Base-by-base conservation (phyloP, 1,284 basidiomycete genomes). In the Sutorius eximius region DNA sequence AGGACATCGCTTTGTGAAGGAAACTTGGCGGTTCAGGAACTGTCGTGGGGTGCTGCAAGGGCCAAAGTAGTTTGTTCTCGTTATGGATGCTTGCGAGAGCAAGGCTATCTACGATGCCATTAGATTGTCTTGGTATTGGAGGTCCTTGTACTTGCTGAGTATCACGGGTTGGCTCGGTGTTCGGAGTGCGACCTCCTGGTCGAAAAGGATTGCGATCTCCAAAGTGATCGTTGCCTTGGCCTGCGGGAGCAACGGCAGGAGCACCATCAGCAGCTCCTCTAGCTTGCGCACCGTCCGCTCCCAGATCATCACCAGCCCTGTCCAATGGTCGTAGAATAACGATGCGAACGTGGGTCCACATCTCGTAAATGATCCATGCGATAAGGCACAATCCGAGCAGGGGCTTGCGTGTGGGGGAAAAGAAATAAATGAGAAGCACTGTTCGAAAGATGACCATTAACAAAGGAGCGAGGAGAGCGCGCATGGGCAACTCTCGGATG, bases 381-480 rank as follows among this genome's bases (percentile, higher is more conserved):
- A 85, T 72, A 33, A 92, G 77, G 48, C 89, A 69, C 24, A 88
- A 58, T 22, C 84, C 84, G 56, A 91, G 82, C 13, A 91, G 65
- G 1, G 89, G 89, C 56, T 88, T 87, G 59, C 86, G 78, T 3
- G 86, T 81, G 0, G 89, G 89, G 3, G 86, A 85, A 62, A 92
- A 85, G 71, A 92, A 89, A 67, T 90, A 91, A 7, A 92, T 75
- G 40, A 92, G 73, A 15, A 92, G 75, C 15, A 83, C 63, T 0
- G 86, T 89, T 47, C 89, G 84, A 65, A 91, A 75, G 16, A 81
- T 57, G 29, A 91, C 77, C 77, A 91, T 80, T 44, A 86, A 61
- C 11, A 91, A 66, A 0, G 89, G 87, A 13, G 82, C 75, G 38
- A 91, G 64, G 13, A 91, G 74, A 9, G 86, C 77, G 67, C 55